Evolutionary conservation across 2,329 filamentous ascomycete species (phyloP), one percentile per base, ranked within the genome.

Genomic region (Sarocladium strictum): DNA sequence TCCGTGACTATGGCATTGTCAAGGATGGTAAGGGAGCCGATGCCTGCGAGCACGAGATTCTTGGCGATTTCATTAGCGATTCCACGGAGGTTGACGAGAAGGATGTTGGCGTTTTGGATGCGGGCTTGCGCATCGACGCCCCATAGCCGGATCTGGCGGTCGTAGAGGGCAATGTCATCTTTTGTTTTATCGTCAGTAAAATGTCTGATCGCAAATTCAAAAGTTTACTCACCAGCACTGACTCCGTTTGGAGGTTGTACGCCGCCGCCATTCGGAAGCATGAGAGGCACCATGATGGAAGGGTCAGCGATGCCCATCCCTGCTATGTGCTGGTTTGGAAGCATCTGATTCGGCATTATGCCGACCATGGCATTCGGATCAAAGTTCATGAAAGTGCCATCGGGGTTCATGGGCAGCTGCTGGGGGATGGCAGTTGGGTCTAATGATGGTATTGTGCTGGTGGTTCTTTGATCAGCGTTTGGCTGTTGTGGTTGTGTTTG

Each of bases 81-180:
- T 1, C 89, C 91, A 65, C 88, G 89, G 69, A 96, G 84, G 27
- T 86, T 91, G 61, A 99, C 86, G 58, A 99, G 83, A 45, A 97
- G 85, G 62, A 99, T 87, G 65, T 91, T 91, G 56, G 94, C 90
- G 56, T 82, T 88, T 62, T 93, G 90, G 56, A 99, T 91, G 67
- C 88, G 90, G 68, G 96, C 88, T 70, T 99, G 94, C 6, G 94
- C 94, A 64, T 94, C 86, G 65, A 97, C 89, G 41, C 94, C 94
- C 94, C 94, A 99, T 27, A 99, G 84, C 54, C 94, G 87, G 64
- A 99, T 97, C 69, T 99, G 94, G 51, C 94, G 86, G 72, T 99
- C 94, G 69, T 99, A 99, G 5, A 97, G 84, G 14, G 93, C 94
- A 65, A 97, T 96, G 67, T 99, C 94, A 71, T 97, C 94, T 90